Base-by-base conservation (phyloP, 352 stramenopile species). In the Pythium oligandrum region DNA sequence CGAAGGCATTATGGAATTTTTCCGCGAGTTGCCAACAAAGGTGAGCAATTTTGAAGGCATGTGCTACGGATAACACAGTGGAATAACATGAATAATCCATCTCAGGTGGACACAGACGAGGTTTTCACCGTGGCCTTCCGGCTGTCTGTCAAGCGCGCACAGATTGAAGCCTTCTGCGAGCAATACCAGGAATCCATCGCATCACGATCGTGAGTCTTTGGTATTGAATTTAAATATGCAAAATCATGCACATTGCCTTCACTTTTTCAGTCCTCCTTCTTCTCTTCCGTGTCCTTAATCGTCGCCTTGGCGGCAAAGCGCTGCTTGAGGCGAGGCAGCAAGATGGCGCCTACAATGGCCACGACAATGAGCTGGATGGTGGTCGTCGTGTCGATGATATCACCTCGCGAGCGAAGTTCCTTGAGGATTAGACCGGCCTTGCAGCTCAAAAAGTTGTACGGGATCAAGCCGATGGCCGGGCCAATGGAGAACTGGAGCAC, bases 401-500 rank as follows among this genome's bases (percentile, higher is more conserved):
- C 81, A 53, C 71, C 70, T 33, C 77, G 75, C 8, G 78, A 86
- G 30, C 73, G 75, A 33, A 92, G 66, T 52, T 85, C 68, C 31
- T 78, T 76, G 36, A 92, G 66, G 37, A 92, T 86, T 17, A 92
- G 57, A 0, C 81, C 81, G 40, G 81, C 81, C 59, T 92, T 86
- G 65, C 81, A 92, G 61, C 78, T 90, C 33, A 92, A 47, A 63
- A 92, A 90, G 54, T 92, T 92, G 77, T 92, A 92, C 55, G 81
- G 81, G 30, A 88, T 78, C 30, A 92, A 66, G 4, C 81, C 81
- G 26, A 92, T 55, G 7, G 83, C 68, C 26, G 80, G 77, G 3
- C 78, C 79, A 33, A 88, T 50, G 30, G 71, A 53, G 62, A 92
- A 92, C 53, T 80, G 71, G 9, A 57, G 17, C 37, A 92, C 35